A percentile compares a stretch with the other conserved stretches of the same genome.
These are phyloP conservation scores for Rubroshorea leprosula DNA, from an alignment of 345 rosid genomes.

Conservation along the genomic window DNA sequence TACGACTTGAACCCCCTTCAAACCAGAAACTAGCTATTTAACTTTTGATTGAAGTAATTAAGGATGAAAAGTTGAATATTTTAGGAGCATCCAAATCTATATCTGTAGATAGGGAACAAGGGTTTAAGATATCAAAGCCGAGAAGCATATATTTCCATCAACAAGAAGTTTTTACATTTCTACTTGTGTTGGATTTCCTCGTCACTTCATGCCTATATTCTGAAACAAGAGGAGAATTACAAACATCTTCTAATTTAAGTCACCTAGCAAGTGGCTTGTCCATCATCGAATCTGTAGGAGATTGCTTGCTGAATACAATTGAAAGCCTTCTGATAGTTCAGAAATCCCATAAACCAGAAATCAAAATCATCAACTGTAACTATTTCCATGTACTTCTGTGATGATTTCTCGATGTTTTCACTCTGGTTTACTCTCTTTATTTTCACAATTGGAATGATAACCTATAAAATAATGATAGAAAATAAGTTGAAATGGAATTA, in stretches of 20 bases:
- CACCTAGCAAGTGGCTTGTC: conserved; percentile 18
- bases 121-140: too few relatives aligned
- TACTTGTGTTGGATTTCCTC: background rate
- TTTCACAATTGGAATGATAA: conserved; percentile 51
- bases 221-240: conserved; percentile 11
- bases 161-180: conserved; percentile 8
- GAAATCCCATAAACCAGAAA: conserved; percentile 94
- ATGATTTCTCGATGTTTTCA: conserved; percentile 53
- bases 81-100: too few relatives aligned
- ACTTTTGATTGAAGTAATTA: too few relatives aligned
- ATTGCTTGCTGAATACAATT: conserved; percentile 47
- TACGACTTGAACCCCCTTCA: too few relatives aligned
- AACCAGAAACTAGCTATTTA: too few relatives aligned
- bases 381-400: conserved; percentile 64
- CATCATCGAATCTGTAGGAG: conserved; percentile 23
- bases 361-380: conserved; percentile 63
- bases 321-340: conserved; percentile 62
- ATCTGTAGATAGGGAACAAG: too few relatives aligned
- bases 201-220: conserved; percentile 15
- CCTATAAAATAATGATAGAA: background rate
- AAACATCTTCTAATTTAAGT: conserved; percentile 12
- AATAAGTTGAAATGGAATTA: background rate
- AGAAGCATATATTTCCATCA: conserved; percentile 1
- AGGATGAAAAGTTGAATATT: too few relatives aligned
- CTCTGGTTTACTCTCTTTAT: conserved; percentile 49